Evolutionary conservation across 768 basidiomycete genomes (phyloP).

Genomic region (Trametopsis cervina): DNA sequence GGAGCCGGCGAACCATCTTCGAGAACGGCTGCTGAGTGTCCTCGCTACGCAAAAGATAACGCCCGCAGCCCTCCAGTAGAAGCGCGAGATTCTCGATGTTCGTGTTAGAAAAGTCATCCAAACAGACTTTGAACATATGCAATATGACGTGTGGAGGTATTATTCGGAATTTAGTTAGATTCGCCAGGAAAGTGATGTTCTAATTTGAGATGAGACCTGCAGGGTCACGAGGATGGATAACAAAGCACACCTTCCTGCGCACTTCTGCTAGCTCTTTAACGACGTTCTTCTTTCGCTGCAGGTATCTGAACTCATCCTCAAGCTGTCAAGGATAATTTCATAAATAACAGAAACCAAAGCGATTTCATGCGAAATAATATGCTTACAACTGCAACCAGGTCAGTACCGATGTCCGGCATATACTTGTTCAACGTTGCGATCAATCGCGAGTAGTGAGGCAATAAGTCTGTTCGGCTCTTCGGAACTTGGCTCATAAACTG

Average conservation of each 20-base stretch:
- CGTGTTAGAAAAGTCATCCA: constrained; percentile 89
- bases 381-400: constrained; percentile 75
- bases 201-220: constrained; percentile 24
- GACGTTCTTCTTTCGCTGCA: constrained; percentile 90
- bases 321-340: constrained; percentile 41
- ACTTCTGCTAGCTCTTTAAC: constrained; percentile 85
- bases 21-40: constrained; percentile 82
- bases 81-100: constrained; percentile 93
- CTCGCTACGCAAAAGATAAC: constrained; percentile 83
- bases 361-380: not conserved
- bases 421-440: constrained; percentile 85
- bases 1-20: constrained; percentile 76
- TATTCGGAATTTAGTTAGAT: constrained; percentile 91
- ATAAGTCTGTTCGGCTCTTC: constrained; percentile 81
- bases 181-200: constrained; percentile 87
- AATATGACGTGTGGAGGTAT: constrained; percentile 89
- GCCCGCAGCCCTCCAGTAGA: constrained; percentile 88
- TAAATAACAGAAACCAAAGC: not conserved
- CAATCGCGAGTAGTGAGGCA: constrained; percentile 90
- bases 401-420: constrained; percentile 89
- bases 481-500: constrained; percentile 81
- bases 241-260: constrained; percentile 60
- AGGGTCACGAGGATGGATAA: not conserved
- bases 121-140: constrained; percentile 94
- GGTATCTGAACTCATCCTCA: constrained; percentile 93